Conservation (phyloP, 139 green algal genomes). For the Dunaliella primolecta region DNA sequence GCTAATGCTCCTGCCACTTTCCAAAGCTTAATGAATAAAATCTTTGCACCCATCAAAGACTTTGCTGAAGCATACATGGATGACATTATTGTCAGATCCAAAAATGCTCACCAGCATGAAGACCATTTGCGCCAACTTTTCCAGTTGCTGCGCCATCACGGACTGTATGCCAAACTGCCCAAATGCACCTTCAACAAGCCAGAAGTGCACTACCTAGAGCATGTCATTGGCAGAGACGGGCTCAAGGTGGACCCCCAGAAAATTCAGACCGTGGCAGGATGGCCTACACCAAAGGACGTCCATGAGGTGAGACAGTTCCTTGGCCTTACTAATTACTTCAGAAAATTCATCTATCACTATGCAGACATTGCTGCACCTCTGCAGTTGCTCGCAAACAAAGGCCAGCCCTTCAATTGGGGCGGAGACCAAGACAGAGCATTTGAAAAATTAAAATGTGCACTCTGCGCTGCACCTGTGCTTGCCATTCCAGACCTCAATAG, state of each 20-base stretch:
- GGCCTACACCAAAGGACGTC: constrained; percentile 25
- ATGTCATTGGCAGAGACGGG: constrained; percentile 19
- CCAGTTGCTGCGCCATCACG: constrained; percentile 5
- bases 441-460: constrained; percentile 8
- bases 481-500: constrained; percentile 13
- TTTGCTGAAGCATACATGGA: constrained; percentile 41
- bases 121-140: constrained; percentile 33
- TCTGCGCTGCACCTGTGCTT: constrained; percentile 16
- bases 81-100: constrained; percentile 40
- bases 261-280: constrained; percentile 23
- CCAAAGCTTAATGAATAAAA: constrained; percentile 42
- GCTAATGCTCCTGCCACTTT: constrained; percentile 54
- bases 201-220: constrained; percentile 26
- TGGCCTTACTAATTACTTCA: constrained; percentile 54
- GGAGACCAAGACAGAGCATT: constrained; percentile 3
- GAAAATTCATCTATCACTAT: constrained; percentile 42
- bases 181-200: constrained; percentile 43
- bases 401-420: constrained; percentile 31
- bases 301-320: constrained; percentile 58
- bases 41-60: too few relatives aligned
- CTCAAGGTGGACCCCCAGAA: constrained; percentile 20
- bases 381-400: too few relatives aligned
- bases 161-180: constrained; percentile 31
- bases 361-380: too few relatives aligned
- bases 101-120: background rate